phyloP scores from a whole-genome alignment of 2,329 filamentous ascomycete species.

The Monosporascus ibericus region DNA sequence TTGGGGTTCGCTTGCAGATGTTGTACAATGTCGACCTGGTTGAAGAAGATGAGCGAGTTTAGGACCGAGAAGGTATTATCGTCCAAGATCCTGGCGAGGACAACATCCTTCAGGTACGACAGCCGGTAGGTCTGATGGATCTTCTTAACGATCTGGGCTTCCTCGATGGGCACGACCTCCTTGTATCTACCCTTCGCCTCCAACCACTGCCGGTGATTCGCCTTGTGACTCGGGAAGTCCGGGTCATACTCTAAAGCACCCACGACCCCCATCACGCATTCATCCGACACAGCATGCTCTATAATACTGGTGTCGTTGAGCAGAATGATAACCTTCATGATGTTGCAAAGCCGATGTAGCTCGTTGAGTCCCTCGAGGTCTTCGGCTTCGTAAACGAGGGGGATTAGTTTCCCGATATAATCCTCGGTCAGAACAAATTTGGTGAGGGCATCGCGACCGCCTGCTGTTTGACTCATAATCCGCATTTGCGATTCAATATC shows the following conservation, averaged over 20 bases:
- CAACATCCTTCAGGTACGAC: conserved; percentile 97
- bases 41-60: conserved; percentile 97
- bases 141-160: conserved; percentile 74
- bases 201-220: conserved; percentile 92
- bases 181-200: conserved; percentile 86
- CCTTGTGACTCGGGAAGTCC: conserved; percentile 95
- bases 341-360: conserved; percentile 88
- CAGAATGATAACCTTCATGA: conserved; percentile 93
- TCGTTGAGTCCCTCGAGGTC: conserved; percentile 83
- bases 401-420: conserved; percentile 82
- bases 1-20: conserved; percentile 77
- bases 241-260: conserved; percentile 96
- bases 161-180: conserved; percentile 89
- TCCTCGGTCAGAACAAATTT: conserved; percentile 82
- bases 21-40: conserved; percentile 95
- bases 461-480: conserved; percentile 64
- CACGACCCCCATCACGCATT: conserved; percentile 84
- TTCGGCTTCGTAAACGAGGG: conserved; percentile 81
- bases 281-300: conserved; percentile 85
- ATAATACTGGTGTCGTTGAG: conserved; percentile 94
- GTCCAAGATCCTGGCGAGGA: conserved; percentile 89
- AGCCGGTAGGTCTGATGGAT: conserved; percentile 95
- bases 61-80: conserved; percentile 96
- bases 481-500: conserved; percentile 86
- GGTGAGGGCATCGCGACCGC: conserved; percentile 76